Evolutionary conservation across 192 early-diverging fungal species (phyloP), one percentile per base, ranked within the genome.

Genomic region (Phycomyces nitens): DNA sequence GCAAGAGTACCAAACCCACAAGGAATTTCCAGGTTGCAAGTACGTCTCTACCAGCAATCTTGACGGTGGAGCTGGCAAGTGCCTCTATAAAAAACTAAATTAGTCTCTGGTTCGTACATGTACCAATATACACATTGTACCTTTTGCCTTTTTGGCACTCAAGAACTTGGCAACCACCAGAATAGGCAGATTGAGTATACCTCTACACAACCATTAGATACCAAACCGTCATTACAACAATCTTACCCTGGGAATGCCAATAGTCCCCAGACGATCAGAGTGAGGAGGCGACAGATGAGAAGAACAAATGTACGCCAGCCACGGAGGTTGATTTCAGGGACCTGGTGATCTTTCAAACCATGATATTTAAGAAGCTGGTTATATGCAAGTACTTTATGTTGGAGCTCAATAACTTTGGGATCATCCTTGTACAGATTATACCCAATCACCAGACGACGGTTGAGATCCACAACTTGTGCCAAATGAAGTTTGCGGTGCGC

Each of bases 321-420:
- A 27, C 88, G 83, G 14, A 98, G 74, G 6, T 73, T 80, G 60
- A 88, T 93, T 16, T 82, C 88, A 44, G 92, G 84, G 20, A 98
- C 97, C 80, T 99, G 96, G 77, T 99, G 97, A 64, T 99, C 97
- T n/a, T 86, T 85, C 55, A 99, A 84, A 9, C 97, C 97, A 75
- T 96, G 94, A 77, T 92, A 93, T 40, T 87, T 86, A 50, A 99
- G 80, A 64, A 93, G 81, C 65, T 85, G 82, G 74, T 98, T 95
- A 78, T 98, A 98, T 20, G 88, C 85, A 53, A 84, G 77, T 7
- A 98, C 85, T 39, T 87, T 86, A 26, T 86, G 77, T 43, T 83
- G 84, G 29, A 93, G 77, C 18, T 92, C 89, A 58, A 86, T 79
- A 15, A 97, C 90, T 21, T 81, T 84, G 9, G 91, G 89, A 59